These are phyloP conservation scores for Tulasnella sp. DNA, from an alignment of 768 basidiomycete species.

Conservation along the genomic window DNA sequence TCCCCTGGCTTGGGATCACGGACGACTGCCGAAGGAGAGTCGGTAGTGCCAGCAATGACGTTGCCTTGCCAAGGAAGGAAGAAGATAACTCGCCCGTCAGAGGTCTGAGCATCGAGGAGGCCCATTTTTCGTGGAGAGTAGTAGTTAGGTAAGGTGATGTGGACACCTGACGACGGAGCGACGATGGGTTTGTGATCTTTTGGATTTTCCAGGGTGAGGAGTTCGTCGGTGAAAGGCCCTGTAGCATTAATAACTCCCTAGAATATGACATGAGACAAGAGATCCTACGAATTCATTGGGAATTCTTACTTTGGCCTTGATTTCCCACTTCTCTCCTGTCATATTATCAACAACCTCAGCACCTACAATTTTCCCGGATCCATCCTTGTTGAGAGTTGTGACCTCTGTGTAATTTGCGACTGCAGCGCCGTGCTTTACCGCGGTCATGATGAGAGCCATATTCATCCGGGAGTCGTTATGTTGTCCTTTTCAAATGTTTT, in stretches of 20 bases:
- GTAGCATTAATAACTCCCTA: conserved; percentile 94
- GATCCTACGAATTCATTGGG: background rate
- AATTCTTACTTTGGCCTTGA: conserved; percentile 55
- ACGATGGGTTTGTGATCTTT: conserved; percentile 67
- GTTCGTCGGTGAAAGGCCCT: conserved; percentile 80
- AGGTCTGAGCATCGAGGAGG: conserved; percentile 85
- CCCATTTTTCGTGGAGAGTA: conserved; percentile 94
- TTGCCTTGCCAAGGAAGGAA: conserved; percentile 98
- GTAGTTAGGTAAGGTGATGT: conserved; percentile 95
- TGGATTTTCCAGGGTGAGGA: conserved; percentile 73
- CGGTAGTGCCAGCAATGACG: conserved; percentile 95
- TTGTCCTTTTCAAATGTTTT: conserved; percentile 54
- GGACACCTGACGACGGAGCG: conserved; percentile 82
- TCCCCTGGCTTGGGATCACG: conserved; percentile 72
- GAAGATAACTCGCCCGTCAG: conserved; percentile 95
- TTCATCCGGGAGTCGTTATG: conserved; percentile 99
- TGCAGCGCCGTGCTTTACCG: conserved; percentile 79
- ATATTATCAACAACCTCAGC: conserved; percentile 69
- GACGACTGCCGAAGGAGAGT: conserved; percentile 59
- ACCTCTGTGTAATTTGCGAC: conserved; percentile 88
- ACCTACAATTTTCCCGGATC: conserved; percentile 51
- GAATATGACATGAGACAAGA: conserved; percentile 5
- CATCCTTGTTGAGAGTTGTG: conserved; percentile 52
- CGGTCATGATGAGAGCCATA: conserved; percentile 85
- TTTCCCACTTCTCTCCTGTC: conserved; percentile 68